phyloP scores from a whole-genome alignment of 768 basidiomycete genomes.

The Naganishia randhawae region DNA sequence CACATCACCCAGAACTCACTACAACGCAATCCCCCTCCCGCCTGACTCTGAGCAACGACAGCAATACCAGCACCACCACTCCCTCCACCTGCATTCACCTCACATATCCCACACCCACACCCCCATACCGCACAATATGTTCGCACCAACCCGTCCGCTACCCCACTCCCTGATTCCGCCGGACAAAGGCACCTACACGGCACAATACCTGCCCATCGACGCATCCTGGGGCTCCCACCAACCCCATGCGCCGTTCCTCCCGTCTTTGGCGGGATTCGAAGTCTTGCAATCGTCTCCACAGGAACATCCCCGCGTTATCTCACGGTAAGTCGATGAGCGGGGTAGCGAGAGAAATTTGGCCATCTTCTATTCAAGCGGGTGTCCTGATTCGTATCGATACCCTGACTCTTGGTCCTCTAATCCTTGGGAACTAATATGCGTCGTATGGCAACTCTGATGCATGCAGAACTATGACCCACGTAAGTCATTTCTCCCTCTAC shows the following conservation, averaged over 20 bases:
- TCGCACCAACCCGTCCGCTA: background rate
- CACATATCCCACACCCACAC: constrained; percentile 1
- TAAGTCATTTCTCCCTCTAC: background rate
- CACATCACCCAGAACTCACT: constrained; percentile 19
- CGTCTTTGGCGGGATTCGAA: background rate
- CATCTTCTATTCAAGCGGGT: background rate
- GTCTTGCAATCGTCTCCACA: too few relatives aligned
- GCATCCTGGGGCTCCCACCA: background rate
- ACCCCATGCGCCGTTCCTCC: background rate
- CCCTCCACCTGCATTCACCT: constrained; percentile 13
- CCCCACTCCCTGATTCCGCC: background rate
- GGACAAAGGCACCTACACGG: background rate
- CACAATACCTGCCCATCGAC: constrained; percentile 4
- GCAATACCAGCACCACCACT: background rate
- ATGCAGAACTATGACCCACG: constrained; percentile 16
- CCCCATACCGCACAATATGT: background rate
- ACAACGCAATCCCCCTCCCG: background rate
- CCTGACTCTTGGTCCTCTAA: too few relatives aligned
- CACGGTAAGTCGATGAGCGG: background rate
- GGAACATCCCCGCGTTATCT: too few relatives aligned
- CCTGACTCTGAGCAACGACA: background rate
- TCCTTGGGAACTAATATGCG: too few relatives aligned
- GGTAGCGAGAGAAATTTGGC: background rate
- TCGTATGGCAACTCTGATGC: too few relatives aligned
- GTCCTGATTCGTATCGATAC: too few relatives aligned